phyloP scores from a whole-genome alignment of 106 monocot species.

The Platanthera zijinensis region DNA sequence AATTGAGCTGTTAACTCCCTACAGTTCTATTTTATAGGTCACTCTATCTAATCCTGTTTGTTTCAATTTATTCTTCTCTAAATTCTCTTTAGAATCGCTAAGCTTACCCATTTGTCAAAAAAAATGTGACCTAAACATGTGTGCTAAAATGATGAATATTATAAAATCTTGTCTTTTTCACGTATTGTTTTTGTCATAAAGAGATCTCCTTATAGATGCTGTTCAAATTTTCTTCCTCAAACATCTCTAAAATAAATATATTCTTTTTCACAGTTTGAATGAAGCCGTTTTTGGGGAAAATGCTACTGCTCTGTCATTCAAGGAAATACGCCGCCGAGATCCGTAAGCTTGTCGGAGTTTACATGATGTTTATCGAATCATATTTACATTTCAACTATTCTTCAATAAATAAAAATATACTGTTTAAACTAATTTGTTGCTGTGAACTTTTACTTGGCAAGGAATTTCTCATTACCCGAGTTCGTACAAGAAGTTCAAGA shows the following conservation, averaged over 20 bases:
- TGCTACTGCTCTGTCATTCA: slow-evolving; percentile 76
- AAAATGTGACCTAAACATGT: too few species aligned
- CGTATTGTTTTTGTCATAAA: too few species aligned
- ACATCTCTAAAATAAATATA: background rate
- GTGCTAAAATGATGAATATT: too few species aligned
- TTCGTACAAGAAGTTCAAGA: slow-evolving; percentile 97
- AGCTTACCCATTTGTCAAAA: too few species aligned
- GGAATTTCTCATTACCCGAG: slow-evolving; percentile 88
- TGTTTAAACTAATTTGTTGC: background rate
- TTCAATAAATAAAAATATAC: slow-evolving; percentile 1
- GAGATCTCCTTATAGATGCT: background rate
- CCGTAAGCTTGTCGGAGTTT: slow-evolving; percentile 51
- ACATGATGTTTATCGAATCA: background rate
- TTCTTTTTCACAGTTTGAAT: slow-evolving; percentile 53
- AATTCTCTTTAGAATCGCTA: background rate
- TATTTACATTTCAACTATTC: background rate
- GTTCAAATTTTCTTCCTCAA: background rate
- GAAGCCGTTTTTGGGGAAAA: slow-evolving; percentile 94
- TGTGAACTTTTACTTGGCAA: slow-evolving; percentile 17
- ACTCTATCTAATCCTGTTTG: background rate
- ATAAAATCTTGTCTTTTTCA: too few species aligned
- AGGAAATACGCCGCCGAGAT: slow-evolving; percentile 86
- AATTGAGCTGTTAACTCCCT: too few species aligned
- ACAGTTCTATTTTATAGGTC: background rate
- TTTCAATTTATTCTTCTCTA: background rate